Evolutionary conservation across 2,329 filamentous ascomycete species (phyloP).

Genomic region (Orbilia brochopaga): DNA sequence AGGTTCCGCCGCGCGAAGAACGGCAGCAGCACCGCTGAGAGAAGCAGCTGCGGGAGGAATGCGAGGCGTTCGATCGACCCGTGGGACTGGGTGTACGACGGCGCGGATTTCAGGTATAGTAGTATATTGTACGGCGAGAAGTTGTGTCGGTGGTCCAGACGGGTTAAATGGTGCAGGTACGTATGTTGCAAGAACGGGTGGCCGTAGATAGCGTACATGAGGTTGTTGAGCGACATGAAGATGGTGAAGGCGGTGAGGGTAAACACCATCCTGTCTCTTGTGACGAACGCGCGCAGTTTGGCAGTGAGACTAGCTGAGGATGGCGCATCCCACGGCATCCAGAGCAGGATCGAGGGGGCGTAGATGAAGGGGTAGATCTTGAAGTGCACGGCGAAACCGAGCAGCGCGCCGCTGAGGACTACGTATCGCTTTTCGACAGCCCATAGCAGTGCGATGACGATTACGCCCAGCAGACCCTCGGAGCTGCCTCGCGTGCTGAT

Average conservation of each 20-base stretch:
- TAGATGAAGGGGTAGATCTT: slow-evolving; percentile 99
- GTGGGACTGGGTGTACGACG: slow-evolving; percentile 53
- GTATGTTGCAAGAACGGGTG: slow-evolving; percentile 84
- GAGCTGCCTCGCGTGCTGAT: slow-evolving; percentile 95
- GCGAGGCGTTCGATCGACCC: slow-evolving; percentile 75
- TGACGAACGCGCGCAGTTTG: slow-evolving; percentile 61
- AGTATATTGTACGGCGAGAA: slow-evolving; percentile 96
- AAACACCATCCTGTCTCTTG: slow-evolving; percentile 65
- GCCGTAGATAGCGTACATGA: slow-evolving; percentile 84
- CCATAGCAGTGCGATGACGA: slow-evolving; percentile 84
- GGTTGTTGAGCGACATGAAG: slow-evolving; percentile 74
- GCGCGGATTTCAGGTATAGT: slow-evolving; percentile 78
- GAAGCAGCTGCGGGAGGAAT: slow-evolving; percentile 83
- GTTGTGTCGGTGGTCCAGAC: slow-evolving; percentile 96
- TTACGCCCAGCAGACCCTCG: slow-evolving; percentile 83
- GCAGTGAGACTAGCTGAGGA: slow-evolving; percentile 43
- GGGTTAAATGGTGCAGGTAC: slow-evolving; percentile 88
- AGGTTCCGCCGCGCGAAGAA: slow-evolving; percentile 80
- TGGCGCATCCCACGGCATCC: slow-evolving; percentile 67
- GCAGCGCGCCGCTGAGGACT: slow-evolving; percentile 71
- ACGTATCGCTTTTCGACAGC: slow-evolving; percentile 71
- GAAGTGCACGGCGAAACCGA: slow-evolving; percentile 89
- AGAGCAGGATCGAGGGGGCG: slow-evolving; percentile 79
- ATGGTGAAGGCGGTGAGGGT: slow-evolving; percentile 71
- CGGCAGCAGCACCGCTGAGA: slow-evolving; percentile 78